Evolutionary conservation across 495 filamentous ascomycete genomes (phyloP), one percentile per base, ranked within the genome.

Genomic region (Trichoderma virens): DNA sequence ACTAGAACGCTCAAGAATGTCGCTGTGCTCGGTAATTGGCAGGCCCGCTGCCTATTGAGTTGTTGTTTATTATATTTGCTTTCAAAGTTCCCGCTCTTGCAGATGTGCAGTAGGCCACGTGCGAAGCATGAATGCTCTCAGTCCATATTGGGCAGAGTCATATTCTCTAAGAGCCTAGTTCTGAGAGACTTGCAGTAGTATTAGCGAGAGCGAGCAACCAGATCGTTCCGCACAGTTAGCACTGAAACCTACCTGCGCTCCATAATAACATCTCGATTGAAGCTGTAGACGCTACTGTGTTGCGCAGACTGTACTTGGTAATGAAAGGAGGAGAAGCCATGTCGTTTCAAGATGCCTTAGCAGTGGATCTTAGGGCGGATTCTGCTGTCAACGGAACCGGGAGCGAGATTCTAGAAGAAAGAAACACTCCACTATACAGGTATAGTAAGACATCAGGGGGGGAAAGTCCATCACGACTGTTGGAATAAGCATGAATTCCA

Each of bases 311-410:
- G n/a, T 47, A 47, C 20, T 30, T 30, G 18, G 51, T 56, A 56
- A 56, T 56, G 51, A 56, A 56, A 56, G 51, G 51, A 30, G 23
- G 51, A 30, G 43, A 56, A 16, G 51, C 51, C 51, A 56, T 56
- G 51, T 56, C 51, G 51, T 56, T 56, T 56, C 51, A 56, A 56
- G 51, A 30, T 30, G 51, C 51, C 51, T 31, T 56, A 28, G 27
- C 51, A 30, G 51, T 56, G 51, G 51, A 56, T 14, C 51, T 56
- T 25, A 1, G 25, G 51, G 51, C 25, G 51, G 51, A 7, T 56
- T 56, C 28, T 56, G 25, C 51, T 56, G 51, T 56, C 51, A 56
- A 56, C 25, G 51, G 51, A 6, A 28, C 23, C 27, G 25, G 13
- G 51, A 56, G 8, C 25, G 11, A 56, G 25, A 56, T 56, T 56